phyloP scores from a whole-genome alignment of 2,329 filamentous ascomycete genomes.

The Elsinoe necatrix region DNA sequence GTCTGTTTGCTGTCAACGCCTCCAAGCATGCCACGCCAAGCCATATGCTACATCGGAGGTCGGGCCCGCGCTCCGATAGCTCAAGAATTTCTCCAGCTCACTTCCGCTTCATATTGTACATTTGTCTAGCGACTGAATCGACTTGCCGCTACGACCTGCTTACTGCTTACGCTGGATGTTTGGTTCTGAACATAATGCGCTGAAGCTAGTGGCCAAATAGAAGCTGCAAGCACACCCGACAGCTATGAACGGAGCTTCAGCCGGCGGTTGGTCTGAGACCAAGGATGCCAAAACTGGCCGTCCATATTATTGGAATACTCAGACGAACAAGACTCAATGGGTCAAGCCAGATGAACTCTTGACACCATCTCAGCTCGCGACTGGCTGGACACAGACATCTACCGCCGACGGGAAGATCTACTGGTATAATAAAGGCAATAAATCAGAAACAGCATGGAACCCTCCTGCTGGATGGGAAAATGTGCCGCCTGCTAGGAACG shows the following conservation, averaged over 20 bases:
- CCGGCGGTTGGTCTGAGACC: slow-evolving; percentile 7
- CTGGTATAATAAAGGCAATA: slow-evolving; percentile 85
- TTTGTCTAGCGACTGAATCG: neutral
- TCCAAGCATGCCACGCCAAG: neutral
- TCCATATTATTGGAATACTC: slow-evolving; percentile 81
- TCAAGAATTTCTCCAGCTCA: slow-evolving; percentile 3
- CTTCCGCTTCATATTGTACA: neutral
- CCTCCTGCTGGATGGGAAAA: slow-evolving; percentile 50
- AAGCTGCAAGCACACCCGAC: neutral
- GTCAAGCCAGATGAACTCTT: slow-evolving; percentile 86
- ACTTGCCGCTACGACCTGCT: neutral
- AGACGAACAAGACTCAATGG: slow-evolving; percentile 88
- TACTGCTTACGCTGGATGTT: neutral
- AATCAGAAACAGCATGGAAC: slow-evolving; percentile 79
- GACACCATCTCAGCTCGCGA: slow-evolving; percentile 55
- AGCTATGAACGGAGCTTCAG: slow-evolving; percentile 5
- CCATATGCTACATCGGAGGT: neutral
- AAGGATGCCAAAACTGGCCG: slow-evolving; percentile 62
- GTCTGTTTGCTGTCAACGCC: neutral
- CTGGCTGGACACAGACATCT: slow-evolving; percentile 77
- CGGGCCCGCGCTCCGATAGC: neutral
- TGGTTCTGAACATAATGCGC: neutral
- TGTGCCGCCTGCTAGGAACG: neutral
- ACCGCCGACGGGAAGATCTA: slow-evolving; percentile 82
- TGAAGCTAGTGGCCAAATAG: neutral